A percentile compares a stretch with the other conserved stretches of the same genome.
Conservation (phyloP, 495 filamentous ascomycete species). For the Penicillium subrubescens region DNA sequence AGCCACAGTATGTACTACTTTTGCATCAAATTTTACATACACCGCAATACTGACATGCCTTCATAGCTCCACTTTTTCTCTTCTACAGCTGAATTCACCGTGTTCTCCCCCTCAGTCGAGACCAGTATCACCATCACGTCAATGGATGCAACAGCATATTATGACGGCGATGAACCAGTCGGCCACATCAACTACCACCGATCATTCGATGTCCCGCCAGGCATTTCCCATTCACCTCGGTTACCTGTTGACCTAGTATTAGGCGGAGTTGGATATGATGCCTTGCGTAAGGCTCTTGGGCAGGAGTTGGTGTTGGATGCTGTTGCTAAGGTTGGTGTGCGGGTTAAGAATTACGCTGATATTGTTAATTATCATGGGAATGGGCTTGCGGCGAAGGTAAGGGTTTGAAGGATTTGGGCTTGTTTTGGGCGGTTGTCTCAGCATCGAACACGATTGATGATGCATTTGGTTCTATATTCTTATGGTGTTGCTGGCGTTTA, state of each 20-base stretch:
- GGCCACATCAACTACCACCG: slow-evolving; percentile 73
- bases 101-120: slow-evolving; percentile 74
- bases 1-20: slow-evolving; percentile 61
- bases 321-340: slow-evolving; percentile 68
- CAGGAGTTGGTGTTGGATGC: slow-evolving; percentile 77
- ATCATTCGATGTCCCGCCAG: slow-evolving; percentile 78
- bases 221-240: slow-evolving; percentile 65
- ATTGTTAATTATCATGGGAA: slow-evolving; percentile 68
- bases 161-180: slow-evolving; percentile 70
- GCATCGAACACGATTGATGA: slow-evolving; percentile 2
- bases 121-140: slow-evolving; percentile 73
- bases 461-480: neutral
- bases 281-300: slow-evolving; percentile 79
- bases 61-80: slow-evolving; percentile 74
- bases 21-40: neutral
- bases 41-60: neutral
- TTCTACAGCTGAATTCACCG: slow-evolving; percentile 81
- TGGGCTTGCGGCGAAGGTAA: slow-evolving; percentile 74
- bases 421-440: neutral
- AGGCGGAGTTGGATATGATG: slow-evolving; percentile 78
- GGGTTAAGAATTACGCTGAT: slow-evolving; percentile 72
- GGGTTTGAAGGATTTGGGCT: slow-evolving; percentile 42
- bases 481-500: slow-evolving; percentile 2
- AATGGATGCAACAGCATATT: slow-evolving; percentile 82
- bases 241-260: slow-evolving; percentile 81